Percentiles rank a stretch among this genome's conserved stretches.
phyloP scores from a whole-genome alignment of 139 green algal species.

The Chlorella vulgaris region DNA sequence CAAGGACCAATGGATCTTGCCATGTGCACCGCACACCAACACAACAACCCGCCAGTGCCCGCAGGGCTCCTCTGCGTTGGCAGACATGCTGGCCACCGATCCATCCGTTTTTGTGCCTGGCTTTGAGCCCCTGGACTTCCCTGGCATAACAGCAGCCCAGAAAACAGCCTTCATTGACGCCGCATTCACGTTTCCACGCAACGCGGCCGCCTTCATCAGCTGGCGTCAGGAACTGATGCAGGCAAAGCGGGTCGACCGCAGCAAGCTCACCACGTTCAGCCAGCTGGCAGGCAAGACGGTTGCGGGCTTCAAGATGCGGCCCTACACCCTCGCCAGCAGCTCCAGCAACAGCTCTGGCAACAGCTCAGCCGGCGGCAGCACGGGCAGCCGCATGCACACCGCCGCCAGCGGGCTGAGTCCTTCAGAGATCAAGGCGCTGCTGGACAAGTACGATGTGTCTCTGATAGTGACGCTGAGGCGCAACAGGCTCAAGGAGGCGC shows the following conservation, averaged over 20 bases:
- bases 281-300: constrained; percentile 14
- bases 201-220: neutral
- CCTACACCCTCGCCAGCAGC: neutral
- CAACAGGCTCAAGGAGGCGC: constrained; percentile 18
- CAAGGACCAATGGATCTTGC: neutral
- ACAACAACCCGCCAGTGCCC: too few relatives aligned
- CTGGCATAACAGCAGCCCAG: neutral
- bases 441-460: constrained; percentile 10
- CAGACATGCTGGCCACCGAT: constrained; percentile 18
- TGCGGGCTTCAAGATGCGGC: constrained; percentile 27
- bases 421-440: neutral
- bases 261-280: neutral
- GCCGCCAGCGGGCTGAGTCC: neutral
- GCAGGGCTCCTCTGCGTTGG: constrained; percentile 5
- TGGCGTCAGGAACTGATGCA: neutral
- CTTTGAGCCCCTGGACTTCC: constrained; percentile 16
- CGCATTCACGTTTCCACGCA: neutral
- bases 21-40: too few relatives aligned
- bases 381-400: neutral
- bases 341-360: neutral
- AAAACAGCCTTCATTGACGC: constrained; percentile 23
- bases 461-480: constrained; percentile 14
- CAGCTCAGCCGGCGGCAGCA: neutral
- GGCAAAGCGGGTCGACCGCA: constrained; percentile 2
- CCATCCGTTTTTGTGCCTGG: neutral